Percentiles rank a stretch among this genome's conserved stretches.
Conservation (phyloP, 1,139 yeast genomes). For the Suhomyces ambrosiae region DNA sequence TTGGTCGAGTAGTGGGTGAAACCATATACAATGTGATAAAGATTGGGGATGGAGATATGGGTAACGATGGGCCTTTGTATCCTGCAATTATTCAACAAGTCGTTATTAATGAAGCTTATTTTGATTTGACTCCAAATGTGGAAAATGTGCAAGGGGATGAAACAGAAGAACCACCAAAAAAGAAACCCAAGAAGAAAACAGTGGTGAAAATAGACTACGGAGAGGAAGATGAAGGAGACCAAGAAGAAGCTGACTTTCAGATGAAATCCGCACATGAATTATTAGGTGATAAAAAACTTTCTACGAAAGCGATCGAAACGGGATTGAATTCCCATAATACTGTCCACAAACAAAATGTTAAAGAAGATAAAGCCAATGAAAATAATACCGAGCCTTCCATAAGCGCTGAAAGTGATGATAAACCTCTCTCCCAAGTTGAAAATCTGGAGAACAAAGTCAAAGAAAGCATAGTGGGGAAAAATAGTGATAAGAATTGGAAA, state of each 20-base stretch:
- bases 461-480: too few relatives aligned
- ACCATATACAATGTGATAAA: slow-evolving; percentile 55
- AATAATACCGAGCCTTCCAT: too few relatives aligned
- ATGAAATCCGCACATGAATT: slow-evolving; percentile 55
- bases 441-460: too few relatives aligned
- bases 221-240: slow-evolving; percentile 36
- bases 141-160: slow-evolving; percentile 6
- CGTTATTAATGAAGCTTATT: slow-evolving; percentile 42
- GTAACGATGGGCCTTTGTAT: slow-evolving; percentile 49
- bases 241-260: slow-evolving; percentile 35
- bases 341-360: too few relatives aligned
- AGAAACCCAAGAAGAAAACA: slow-evolving; percentile 20
- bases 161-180: slow-evolving; percentile 14
- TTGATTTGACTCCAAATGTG: slow-evolving; percentile 35
- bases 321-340: too few relatives aligned
- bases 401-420: too few relatives aligned
- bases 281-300: slow-evolving; percentile 6
- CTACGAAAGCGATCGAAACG: slow-evolving; percentile 8
- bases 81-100: slow-evolving; percentile 49
- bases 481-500: slow-evolving; percentile 7
- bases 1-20: slow-evolving; percentile 67
- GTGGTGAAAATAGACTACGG: slow-evolving; percentile 25
- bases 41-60: slow-evolving; percentile 54
- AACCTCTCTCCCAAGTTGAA: too few relatives aligned
- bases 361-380: slow-evolving; percentile 1